Evolutionary conservation across 192 early-diverging fungal species (phyloP), one percentile per base, ranked within the genome.

Genomic region (Haplosporangium gracile): DNA sequence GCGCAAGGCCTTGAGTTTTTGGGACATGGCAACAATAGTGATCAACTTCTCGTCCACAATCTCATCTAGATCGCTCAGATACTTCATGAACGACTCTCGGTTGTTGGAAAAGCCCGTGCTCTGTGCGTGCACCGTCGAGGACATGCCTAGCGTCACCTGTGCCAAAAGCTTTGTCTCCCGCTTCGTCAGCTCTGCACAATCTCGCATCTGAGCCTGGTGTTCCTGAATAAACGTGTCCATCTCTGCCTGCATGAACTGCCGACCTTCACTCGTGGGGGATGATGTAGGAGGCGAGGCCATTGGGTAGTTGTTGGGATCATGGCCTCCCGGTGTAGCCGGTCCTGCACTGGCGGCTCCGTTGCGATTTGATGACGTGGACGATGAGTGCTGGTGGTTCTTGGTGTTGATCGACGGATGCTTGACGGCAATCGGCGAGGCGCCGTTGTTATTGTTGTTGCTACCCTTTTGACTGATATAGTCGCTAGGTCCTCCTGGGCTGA

Each of bases 151-250:
- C 15, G 91, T 90, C 79, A 94, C 90, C 74, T 94, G 91, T 42
- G 92, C 91, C 32, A 93, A 74, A 1, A 92, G 75, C 70, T 95
- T 91, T 8, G 95, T 94, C 78, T 96, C 95, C 79, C 91, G 89
- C 63, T 94, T 94, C 51, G 90, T 93, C 22, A 88, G 89, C 75
- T 95, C 94, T 15, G 88, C 90, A 2, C 89, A 91, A 36, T 92
- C 90, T 39, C 93, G 91, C 39, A 96, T 90, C 74, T 96, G 90
- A 15, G 90, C 87, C n/a, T 94, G 92, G 71, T 96, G 95, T 65
- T 91, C 88, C 13, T 84, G 91, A 10, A 94, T 89, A 82, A 96
- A 93, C 26, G 88, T 74, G 6, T 94, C 89, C 51, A 96, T 94
- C 4, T 89, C 91, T 16, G 75, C 47, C 22, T 47, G 57, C 71